Evolutionary conservation across 1,139 yeast species (phyloP).

Genomic region (Diutina rugosa): DNA sequence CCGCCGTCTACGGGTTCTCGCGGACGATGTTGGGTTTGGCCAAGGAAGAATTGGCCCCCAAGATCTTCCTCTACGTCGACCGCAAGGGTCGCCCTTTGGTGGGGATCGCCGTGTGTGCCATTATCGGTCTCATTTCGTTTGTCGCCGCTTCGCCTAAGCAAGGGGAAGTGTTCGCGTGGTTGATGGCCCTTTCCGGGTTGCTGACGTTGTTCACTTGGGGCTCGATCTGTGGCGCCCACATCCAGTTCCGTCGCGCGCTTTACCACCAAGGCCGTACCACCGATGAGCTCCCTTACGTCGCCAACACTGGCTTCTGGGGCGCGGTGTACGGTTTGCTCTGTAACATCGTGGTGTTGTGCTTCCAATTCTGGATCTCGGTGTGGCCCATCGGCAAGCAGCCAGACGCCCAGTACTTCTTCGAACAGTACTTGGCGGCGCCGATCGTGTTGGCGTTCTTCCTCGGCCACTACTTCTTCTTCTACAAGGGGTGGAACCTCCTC

Average conservation of each 20-base stretch:
- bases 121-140: conserved; percentile 28
- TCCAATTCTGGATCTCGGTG: conserved; percentile 31
- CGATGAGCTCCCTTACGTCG: conserved; percentile 23
- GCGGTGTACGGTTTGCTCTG: conserved; percentile 20
- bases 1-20: conserved; percentile 32
- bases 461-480: conserved; percentile 40
- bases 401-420: conserved; percentile 36
- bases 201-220: conserved; percentile 33
- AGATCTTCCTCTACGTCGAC: conserved; percentile 23
- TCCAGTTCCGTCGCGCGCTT: conserved; percentile 26
- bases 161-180: conserved; percentile 26
- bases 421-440: conserved; percentile 49
- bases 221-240: conserved; percentile 23
- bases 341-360: conserved; percentile 18
- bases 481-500: conserved; percentile 31
- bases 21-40: conserved; percentile 28
- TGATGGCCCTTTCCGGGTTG: conserved; percentile 27
- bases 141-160: conserved; percentile 28
- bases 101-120: conserved; percentile 21
- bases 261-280: conserved; percentile 15
- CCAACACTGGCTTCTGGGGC: conserved; percentile 26
- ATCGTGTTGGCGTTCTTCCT: conserved; percentile 44
- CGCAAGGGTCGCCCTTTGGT: conserved; percentile 29
- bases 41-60: conserved; percentile 29
- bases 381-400: conserved; percentile 23